Base-by-base conservation (phyloP, 1,284 basidiomycete species). In the Cerrena zonata region DNA sequence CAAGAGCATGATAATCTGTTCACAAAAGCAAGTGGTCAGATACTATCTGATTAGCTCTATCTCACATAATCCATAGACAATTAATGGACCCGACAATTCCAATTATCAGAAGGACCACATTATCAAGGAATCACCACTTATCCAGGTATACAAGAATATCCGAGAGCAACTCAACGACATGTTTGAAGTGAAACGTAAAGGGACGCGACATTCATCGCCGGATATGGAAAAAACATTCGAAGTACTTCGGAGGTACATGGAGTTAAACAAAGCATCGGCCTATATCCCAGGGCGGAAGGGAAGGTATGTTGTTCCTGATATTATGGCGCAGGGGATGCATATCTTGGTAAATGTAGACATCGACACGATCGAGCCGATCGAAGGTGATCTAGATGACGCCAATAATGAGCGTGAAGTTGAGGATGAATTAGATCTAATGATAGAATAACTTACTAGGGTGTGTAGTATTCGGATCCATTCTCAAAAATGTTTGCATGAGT, bases 1-100 rank as follows among this genome's bases (percentile, higher is more conserved):
- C 36, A 61, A 1, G 63, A 66, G 45, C 46, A 54, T 0, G 55
- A 60, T 36, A 66, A 66, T 44, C 49, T 59, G 5, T 55, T 51
- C n/a, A 57, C 43, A 18, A 65, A 63, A 52, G 60, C 59, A 34
- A 51, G 18, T 25, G 26, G 23, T 38, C 39, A 13, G 15, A n/a
- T 38, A 7, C 1, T 12, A 30, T 48, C n/a, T 3, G n/a, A n/a
- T n/a, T n/a, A n/a, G n/a, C n/a, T n/a, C 7, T 18, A 24, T n/a
- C 19, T 13, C 5, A 12, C 43, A 23, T 10, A 5, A 15, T 45
- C n/a, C 45, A 45, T 26, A 45, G 18, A 7, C 23, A 30, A 45
- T 13, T 34, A 40, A 57, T 46, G 23, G 38, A 19, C 56, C 42
- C 18, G 30, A 49, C 24, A 5, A 47, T 43, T 50, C 58, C 5